These are phyloP conservation scores for Beverwykella pulmonaria DNA, from an alignment of 495 filamentous ascomycete species.

Conservation along the genomic window DNA sequence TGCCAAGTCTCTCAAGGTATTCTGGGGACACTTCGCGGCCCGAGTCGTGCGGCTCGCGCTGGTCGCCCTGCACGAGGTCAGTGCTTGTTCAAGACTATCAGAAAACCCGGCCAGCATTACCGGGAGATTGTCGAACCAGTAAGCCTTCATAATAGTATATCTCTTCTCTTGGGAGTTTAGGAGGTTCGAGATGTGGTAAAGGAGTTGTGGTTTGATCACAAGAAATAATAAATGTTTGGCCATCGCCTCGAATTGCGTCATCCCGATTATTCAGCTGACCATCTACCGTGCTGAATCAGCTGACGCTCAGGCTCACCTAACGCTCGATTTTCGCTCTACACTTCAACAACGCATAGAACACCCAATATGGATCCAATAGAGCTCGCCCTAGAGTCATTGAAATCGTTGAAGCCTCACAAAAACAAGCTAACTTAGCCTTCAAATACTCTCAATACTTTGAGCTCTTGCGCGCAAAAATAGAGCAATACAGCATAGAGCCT, in stretches of 20 bases:
- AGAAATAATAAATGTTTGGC: not conserved
- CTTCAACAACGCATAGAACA: no score
- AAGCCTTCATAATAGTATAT: constrained; percentile 36
- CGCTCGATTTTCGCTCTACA: no score
- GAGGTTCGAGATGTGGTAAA: not conserved
- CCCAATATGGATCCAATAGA: no score
- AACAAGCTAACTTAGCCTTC: no score
- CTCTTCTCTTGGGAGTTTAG: not conserved
- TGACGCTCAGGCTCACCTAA: no score
- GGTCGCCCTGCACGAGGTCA: constrained; percentile 71
- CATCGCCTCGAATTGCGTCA: constrained; percentile 12
- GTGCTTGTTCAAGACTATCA: not conserved
- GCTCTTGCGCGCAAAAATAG: no score
- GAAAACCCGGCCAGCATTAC: constrained; percentile 14
- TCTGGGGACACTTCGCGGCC: constrained; percentile 61
- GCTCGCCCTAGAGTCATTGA: no score
- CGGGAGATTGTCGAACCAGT: constrained; percentile 43
- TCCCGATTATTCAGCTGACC: constrained; percentile 15
- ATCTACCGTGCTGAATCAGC: no score
- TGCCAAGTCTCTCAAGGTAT: constrained; percentile 73
- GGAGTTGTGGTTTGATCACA: not conserved
- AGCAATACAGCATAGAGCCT: no score
- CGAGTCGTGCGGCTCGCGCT: constrained; percentile 87
- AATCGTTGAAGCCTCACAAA: no score
- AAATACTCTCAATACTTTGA: no score